Percentiles rank a stretch among this genome's conserved stretches.
phyloP scores from a whole-genome alignment of 1,284 basidiomycete genomes.

The Rhodofomes roseus region DNA sequence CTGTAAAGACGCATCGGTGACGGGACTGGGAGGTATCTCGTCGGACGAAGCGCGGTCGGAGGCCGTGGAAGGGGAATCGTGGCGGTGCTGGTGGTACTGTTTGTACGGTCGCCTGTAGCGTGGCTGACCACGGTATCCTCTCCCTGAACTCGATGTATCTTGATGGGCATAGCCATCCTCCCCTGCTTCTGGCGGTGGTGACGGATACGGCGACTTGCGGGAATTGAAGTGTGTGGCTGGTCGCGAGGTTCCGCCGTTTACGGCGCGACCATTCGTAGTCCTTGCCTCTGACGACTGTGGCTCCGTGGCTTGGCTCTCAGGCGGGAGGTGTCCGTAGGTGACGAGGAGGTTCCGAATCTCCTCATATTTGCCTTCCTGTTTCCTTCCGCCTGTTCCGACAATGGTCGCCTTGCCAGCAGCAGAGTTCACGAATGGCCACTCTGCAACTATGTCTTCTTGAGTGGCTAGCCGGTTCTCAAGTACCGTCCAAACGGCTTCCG shows the following conservation, averaged over 20 bases:
- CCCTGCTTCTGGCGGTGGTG: not conserved
- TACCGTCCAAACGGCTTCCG: constrained; percentile 58
- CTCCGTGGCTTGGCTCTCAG: not conserved
- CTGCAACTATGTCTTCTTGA: constrained; percentile 42
- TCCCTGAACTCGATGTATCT: not conserved
- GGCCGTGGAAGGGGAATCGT: not conserved
- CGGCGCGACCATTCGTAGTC: not conserved
- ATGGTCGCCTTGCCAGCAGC: constrained; percentile 28
- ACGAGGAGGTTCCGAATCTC: constrained; percentile 55
- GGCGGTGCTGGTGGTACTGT: not conserved
- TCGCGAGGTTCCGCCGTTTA: not conserved
- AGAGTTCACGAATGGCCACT: constrained; percentile 47
- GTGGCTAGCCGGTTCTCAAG: constrained; percentile 53
- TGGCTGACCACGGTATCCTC: not conserved
- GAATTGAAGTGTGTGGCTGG: not conserved
- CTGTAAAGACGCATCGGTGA: not conserved
- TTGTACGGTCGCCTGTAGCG: not conserved
- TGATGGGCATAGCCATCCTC: not conserved
- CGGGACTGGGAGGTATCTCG: not conserved
- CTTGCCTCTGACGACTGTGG: not conserved
- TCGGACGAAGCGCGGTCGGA: not conserved
- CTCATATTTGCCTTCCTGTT: constrained; percentile 33
- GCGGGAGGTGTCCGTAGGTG: constrained; percentile 44
- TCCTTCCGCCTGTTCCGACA: constrained; percentile 24
- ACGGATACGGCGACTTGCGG: not conserved